Evolutionary conservation across 768 basidiomycete species (phyloP).

Genomic region (Mrakia frigida): DNA sequence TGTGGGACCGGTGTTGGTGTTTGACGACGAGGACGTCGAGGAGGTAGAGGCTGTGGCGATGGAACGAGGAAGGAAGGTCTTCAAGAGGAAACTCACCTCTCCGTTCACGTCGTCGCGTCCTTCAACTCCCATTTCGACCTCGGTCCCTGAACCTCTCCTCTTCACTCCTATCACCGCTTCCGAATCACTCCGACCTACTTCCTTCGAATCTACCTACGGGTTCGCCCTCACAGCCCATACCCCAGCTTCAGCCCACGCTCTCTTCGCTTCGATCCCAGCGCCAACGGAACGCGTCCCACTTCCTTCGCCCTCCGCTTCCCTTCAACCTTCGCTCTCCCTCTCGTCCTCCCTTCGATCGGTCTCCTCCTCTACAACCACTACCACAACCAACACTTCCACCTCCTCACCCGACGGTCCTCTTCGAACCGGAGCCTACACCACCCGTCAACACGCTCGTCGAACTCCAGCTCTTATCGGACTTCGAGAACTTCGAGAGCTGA

Average conservation of each 20-base stretch:
- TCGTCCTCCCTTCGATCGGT: background rate
- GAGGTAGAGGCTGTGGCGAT: background rate
- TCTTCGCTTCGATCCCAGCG: background rate
- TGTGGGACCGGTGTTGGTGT: background rate
- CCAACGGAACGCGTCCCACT: background rate
- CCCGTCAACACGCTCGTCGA: background rate
- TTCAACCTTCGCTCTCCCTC: background rate
- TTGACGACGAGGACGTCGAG: background rate
- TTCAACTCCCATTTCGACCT: background rate
- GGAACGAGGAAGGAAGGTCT: background rate
- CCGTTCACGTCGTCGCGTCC: background rate
- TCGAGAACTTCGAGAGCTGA: slow-evolving; percentile 10
- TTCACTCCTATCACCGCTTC: background rate
- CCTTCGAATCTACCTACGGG: background rate
- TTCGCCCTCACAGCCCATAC: background rate
- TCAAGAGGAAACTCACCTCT: background rate
- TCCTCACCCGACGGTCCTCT: background rate
- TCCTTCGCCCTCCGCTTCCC: background rate
- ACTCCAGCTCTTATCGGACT: background rate
- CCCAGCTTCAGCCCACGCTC: background rate
- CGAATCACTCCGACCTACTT: background rate
- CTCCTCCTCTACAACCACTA: background rate
- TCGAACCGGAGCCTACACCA: background rate
- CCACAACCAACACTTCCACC: background rate
- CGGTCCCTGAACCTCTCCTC: background rate